Conservation (phyloP, 805 yeast genomes). For the Monosporozyma solicola region DNA sequence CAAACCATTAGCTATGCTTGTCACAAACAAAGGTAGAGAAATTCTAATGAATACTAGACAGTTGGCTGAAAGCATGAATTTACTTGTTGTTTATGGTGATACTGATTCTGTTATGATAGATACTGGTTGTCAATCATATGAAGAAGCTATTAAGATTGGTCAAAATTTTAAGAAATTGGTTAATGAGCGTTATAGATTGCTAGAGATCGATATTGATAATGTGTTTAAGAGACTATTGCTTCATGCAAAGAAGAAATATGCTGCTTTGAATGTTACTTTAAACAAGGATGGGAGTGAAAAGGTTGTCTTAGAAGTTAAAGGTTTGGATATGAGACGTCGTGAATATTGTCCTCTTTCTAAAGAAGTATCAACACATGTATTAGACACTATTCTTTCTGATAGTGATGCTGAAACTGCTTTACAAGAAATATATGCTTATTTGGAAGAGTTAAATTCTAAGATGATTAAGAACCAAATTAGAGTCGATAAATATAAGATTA, state of each 20-base stretch:
- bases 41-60: constrained; percentile 88
- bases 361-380: constrained; percentile 69
- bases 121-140: constrained; percentile 60
- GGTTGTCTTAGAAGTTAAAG: constrained; percentile 76
- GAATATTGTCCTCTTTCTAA: constrained; percentile 91
- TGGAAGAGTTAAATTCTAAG: constrained; percentile 50
- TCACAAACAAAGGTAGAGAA: constrained; percentile 92
- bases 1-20: constrained; percentile 89
- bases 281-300: constrained; percentile 47
- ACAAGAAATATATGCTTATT: constrained; percentile 58
- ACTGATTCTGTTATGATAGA: constrained; percentile 99
- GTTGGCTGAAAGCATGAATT: constrained; percentile 74
- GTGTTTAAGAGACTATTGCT: constrained; percentile 75
- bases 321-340: constrained; percentile 94
- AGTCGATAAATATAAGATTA: constrained; percentile 64
- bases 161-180: constrained; percentile 75
- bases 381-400: constrained; percentile 63
- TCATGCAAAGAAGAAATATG: constrained; percentile 96
- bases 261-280: constrained; percentile 64
- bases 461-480: constrained; percentile 54
- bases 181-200: constrained; percentile 74
- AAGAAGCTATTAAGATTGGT: constrained; percentile 76
- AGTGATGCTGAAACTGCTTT: constrained; percentile 70
- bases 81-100: constrained; percentile 93
- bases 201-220: constrained; percentile 94